phyloP scores from a whole-genome alignment of 495 filamentous ascomycete genomes.

The Penicillium fimorum region DNA sequence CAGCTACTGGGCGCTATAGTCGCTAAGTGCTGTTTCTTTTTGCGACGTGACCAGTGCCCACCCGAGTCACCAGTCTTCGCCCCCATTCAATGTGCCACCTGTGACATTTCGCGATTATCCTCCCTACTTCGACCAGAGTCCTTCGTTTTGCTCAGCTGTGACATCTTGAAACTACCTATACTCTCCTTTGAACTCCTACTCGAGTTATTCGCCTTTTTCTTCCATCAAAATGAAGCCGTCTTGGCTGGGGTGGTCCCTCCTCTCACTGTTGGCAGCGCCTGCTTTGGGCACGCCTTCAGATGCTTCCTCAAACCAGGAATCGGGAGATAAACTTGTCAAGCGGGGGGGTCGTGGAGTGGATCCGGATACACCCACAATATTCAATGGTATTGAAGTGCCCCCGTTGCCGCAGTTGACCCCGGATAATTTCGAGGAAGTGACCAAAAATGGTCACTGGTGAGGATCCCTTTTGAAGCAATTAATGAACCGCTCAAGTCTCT shows the following conservation, averaged over 20 bases:
- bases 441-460: slow-evolving; percentile 65
- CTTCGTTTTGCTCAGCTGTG: slow-evolving; percentile 19
- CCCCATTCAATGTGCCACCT: slow-evolving; percentile 40
- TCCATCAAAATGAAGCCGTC: slow-evolving; percentile 40
- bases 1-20: slow-evolving; percentile 25
- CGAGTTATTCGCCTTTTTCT: slow-evolving; percentile 19
- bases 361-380: slow-evolving; percentile 52
- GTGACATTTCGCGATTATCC: slow-evolving; percentile 27
- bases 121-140: slow-evolving; percentile 25
- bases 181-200: slow-evolving; percentile 12
- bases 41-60: slow-evolving; percentile 14
- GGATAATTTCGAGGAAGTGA: slow-evolving; percentile 53
- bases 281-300: slow-evolving; percentile 35
- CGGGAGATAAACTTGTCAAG: slow-evolving; percentile 25
- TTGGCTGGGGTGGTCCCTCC: slow-evolving; percentile 42
- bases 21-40: slow-evolving; percentile 20
- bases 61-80: slow-evolving; percentile 18
- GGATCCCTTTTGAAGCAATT: slow-evolving; percentile 5
- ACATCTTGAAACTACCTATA: slow-evolving; percentile 18
- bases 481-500: slow-evolving; percentile 11
- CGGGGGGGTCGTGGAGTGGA: slow-evolving; percentile 25
- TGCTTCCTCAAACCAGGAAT: slow-evolving; percentile 24
- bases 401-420: slow-evolving; percentile 63
- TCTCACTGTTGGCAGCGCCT: slow-evolving; percentile 42
- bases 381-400: slow-evolving; percentile 80